Percentiles rank a stretch among this genome's conserved stretches.
Conservation (phyloP, 257 asterid species). For the Knoxia roxburghii region DNA sequence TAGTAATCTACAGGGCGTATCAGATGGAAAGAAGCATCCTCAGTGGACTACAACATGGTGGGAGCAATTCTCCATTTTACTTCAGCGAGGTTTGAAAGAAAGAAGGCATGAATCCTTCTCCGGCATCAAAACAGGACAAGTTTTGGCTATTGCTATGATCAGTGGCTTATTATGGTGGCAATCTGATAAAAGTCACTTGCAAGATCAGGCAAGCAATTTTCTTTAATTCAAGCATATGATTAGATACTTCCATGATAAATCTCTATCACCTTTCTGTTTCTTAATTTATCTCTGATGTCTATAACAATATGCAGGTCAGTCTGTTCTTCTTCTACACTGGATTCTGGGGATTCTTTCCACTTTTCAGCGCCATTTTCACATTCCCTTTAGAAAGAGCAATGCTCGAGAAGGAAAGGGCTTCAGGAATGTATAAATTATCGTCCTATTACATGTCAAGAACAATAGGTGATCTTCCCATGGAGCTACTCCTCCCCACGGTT, state of each 20-base stretch:
- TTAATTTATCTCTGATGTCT: no score
- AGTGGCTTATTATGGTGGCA: conserved; percentile 75
- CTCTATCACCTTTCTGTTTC: no score
- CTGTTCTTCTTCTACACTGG: conserved; percentile 50
- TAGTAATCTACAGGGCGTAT: neutral
- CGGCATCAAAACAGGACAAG: conserved; percentile 44
- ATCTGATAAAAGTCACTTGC: conserved; percentile 45
- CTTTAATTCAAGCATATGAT: neutral
- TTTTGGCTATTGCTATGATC: conserved; percentile 42
- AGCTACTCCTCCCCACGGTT: conserved; percentile 61
- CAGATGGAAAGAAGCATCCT: conserved; percentile 21
- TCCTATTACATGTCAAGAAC: conserved; percentile 76
- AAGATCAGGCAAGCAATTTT: conserved; percentile 57
- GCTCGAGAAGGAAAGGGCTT: conserved; percentile 66
- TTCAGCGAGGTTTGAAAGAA: conserved; percentile 66
- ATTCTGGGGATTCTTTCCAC: conserved; percentile 83
- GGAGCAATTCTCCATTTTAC: conserved; percentile 57
- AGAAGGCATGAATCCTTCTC: conserved; percentile 70
- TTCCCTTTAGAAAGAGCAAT: conserved; percentile 66
- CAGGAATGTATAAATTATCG: conserved; percentile 79
- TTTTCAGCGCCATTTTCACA: conserved; percentile 70
- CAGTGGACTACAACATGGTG: conserved; percentile 71
- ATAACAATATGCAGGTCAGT: conserved; percentile 45
- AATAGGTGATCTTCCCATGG: conserved; percentile 76
- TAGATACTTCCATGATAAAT: no score